Conservation (phyloP, 306 rosid species). For the Inga oerstediana region DNA sequence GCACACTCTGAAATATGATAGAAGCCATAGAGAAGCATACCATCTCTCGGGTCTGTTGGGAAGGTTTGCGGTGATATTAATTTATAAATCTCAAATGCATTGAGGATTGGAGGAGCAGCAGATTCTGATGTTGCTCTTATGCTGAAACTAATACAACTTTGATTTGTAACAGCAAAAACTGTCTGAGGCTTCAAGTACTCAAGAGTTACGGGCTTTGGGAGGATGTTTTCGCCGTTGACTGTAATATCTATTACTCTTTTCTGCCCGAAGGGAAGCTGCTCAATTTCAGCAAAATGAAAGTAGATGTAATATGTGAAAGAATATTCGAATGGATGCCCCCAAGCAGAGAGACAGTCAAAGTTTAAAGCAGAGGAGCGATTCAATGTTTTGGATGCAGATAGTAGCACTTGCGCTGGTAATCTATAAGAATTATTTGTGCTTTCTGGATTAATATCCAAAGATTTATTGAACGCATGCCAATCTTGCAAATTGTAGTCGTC, state of each 20-base stretch:
- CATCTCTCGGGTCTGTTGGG: neutral
- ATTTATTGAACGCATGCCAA: neutral
- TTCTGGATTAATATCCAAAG: neutral
- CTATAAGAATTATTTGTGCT: neutral
- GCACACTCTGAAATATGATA: neutral
- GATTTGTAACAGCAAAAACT: neutral
- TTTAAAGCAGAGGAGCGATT: neutral
- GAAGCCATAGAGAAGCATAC: neutral
- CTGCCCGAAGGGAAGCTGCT: neutral
- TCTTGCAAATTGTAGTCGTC: accelerated
- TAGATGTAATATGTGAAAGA: neutral
- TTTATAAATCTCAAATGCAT: neutral
- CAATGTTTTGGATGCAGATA: neutral
- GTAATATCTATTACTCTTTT: neutral
- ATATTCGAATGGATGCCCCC: neutral
- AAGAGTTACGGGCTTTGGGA: neutral
- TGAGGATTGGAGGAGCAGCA: neutral
- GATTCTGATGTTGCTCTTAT: neutral
- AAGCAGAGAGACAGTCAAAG: neutral
- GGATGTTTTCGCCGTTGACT: neutral
- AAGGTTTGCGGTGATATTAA: neutral
- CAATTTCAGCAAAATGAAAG: neutral
- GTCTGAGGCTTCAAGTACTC: neutral
- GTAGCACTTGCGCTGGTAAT: neutral
- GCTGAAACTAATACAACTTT: neutral